phyloP scores from a whole-genome alignment of 2,329 filamentous ascomycete genomes.

The Neurospora crassa region DNA sequence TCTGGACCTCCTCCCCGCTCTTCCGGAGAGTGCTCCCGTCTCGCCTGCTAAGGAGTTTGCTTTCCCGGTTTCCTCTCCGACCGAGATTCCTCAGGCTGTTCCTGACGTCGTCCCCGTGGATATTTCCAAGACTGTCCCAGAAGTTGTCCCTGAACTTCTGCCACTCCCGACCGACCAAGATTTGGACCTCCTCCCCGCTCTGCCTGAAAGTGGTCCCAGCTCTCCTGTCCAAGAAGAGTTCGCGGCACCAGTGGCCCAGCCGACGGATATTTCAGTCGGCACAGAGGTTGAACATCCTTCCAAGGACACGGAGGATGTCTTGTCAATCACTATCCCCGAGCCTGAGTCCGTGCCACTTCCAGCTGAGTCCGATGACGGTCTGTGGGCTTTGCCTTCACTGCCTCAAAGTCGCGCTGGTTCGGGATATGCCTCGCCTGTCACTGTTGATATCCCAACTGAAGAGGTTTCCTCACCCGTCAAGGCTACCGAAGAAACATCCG shows the following conservation, averaged over 20 bases:
- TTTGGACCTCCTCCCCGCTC: not conserved
- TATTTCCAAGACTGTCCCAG: not conserved
- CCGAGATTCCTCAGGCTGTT: not conserved
- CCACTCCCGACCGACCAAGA: not conserved
- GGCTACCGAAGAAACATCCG: not conserved
- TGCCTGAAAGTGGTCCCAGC: not conserved
- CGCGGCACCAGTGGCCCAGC: not conserved
- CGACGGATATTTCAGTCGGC: not conserved
- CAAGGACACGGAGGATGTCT: not conserved
- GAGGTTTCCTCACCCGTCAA: not conserved
- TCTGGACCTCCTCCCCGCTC: too few species aligned
- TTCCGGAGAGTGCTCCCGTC: not conserved
- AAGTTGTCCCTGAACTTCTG: not conserved
- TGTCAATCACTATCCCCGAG: not conserved
- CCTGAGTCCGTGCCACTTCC: not conserved
- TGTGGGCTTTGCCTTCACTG: not conserved
- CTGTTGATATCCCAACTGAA: not conserved
- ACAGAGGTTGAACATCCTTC: not conserved
- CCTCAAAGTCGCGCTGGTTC: not conserved
- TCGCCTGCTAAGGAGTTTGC: slow-evolving; percentile 3
- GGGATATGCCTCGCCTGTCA: not conserved
- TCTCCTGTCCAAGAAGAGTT: not conserved
- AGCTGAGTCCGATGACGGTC: not conserved
- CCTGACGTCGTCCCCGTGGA: not conserved
- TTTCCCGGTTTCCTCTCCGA: not conserved